These are phyloP conservation scores for Sanghuangporus weigelae DNA, from an alignment of 1,284 basidiomycete genomes.

Conservation along the genomic window DNA sequence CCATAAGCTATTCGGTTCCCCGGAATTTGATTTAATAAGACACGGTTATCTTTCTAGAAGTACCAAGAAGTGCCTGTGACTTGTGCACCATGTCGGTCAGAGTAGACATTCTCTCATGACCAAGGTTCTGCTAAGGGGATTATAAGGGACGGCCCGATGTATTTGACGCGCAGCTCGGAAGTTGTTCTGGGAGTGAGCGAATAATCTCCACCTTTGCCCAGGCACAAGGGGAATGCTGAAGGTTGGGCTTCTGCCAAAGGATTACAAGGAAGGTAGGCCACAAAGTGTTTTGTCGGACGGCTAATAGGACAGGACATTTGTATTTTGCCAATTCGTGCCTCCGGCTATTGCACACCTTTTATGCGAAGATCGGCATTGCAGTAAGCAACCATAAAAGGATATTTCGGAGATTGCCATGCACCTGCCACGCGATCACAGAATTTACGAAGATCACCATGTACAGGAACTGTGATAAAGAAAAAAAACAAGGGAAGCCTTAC, in stretches of 20 bases:
- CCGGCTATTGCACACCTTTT: neutral
- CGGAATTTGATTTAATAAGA: no score
- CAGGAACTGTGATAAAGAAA: neutral
- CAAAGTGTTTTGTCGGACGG: neutral
- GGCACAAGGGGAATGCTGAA: neutral
- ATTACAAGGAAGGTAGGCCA: neutral
- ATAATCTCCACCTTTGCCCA: neutral
- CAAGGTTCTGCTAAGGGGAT: neutral
- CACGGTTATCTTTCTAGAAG: no score
- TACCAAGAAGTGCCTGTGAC: no score
- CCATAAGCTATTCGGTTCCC: no score
- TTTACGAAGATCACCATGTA: neutral
- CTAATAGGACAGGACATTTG: neutral
- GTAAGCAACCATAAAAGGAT: neutral
- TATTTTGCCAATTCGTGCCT: neutral
- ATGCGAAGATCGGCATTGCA: neutral
- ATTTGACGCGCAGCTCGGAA: neutral
- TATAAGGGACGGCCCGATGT: neutral
- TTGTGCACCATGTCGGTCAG: neutral
- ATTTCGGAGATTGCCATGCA: neutral
- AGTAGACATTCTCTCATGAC: neutral
- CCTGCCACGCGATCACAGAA: neutral
- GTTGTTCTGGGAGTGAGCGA: neutral
- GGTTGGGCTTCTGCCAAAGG: neutral
- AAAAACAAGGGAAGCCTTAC: neutral